Evolutionary conservation across 2,329 filamentous ascomycete genomes (phyloP), one percentile per base, ranked within the genome.

Genomic region (Neonectria neomacrospora): DNA sequence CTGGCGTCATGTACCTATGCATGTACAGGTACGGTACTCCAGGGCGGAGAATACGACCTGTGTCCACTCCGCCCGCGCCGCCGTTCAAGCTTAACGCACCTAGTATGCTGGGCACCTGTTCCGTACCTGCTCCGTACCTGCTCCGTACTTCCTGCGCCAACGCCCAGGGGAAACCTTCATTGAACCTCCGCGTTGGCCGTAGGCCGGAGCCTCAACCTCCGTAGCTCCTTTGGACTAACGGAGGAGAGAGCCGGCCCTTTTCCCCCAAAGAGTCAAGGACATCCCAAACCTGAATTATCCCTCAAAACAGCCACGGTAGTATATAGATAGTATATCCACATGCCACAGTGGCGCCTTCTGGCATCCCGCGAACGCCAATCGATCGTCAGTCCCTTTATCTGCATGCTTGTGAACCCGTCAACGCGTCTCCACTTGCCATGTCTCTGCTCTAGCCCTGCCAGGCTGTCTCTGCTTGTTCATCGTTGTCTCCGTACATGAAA

Each of bases 191-290:
- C 26, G 47, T 32, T 50, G n/a, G 18, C 47, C 28, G n/a, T 7
- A n/a, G 5, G 47, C 26, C 28, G 26, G 47, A 32, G 47, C 47
- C n/a, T 50, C 47, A 50, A 22, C 47, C 28, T 50, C 47, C 47
- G 47, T n/a, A 18, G 5, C 45, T 12, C 9, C 16, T 11, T 48
- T 48, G 1, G 26, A 48, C 26, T 23, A n/a, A 48, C 45, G 16
- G 23, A n/a, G n/a, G 14, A 16, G 23, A 28, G 26, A 18, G 32
- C 5, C n/a, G 22, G 5, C n/a, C 11, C 23, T 30, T 48, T 6
- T 22, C 28, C n/a, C 11, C 6, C 7, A 50, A n/a, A n/a, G 47
- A 32, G n/a, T n/a, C 47, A 50, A n/a, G 37, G 10, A 41, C 8
- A 50, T 48, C 47, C 28, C 28, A n/a, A 48, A 11, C 26, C 3